A percentile compares a stretch with the other conserved stretches of the same genome.
phyloP scores from a whole-genome alignment of 2,329 filamentous ascomycete genomes.

The Cryphonectria naterciae region DNA sequence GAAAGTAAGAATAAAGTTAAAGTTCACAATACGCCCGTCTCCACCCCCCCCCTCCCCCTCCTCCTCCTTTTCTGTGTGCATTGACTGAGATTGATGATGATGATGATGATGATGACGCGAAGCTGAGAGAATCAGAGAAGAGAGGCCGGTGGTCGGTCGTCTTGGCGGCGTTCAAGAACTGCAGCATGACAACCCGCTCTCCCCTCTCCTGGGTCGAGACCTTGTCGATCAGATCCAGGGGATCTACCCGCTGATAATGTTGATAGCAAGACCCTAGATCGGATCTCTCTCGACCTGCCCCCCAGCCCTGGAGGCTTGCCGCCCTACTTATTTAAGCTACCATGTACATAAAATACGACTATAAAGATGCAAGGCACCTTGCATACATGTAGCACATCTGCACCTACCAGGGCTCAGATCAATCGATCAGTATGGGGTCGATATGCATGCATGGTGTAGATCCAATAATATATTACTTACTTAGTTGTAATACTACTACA shows the following conservation, averaged over 20 bases:
- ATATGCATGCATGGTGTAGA: neutral
- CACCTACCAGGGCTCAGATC: neutral
- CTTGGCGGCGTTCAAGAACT: neutral
- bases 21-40: slow-evolving; percentile 31
- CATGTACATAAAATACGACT: neutral
- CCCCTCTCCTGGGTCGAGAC: neutral
- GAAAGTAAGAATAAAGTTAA: slow-evolving; percentile 24
- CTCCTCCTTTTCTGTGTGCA: too few species aligned
- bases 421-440: neutral
- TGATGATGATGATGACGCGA: neutral
- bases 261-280: neutral
- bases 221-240: neutral
- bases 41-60: too few species aligned
- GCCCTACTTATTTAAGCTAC: too few species aligned
- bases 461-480: too few species aligned
- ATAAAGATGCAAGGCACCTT: neutral
- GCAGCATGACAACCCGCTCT: neutral
- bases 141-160: neutral
- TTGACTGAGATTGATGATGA: too few species aligned
- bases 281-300: neutral
- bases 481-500: too few species aligned
- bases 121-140: neutral
- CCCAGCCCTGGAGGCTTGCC: neutral
- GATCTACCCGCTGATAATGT: neutral
- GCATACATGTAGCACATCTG: neutral